These are phyloP conservation scores for Blastobotrys terrestris DNA, from an alignment of 805 yeast genomes.

Conservation along the genomic window DNA sequence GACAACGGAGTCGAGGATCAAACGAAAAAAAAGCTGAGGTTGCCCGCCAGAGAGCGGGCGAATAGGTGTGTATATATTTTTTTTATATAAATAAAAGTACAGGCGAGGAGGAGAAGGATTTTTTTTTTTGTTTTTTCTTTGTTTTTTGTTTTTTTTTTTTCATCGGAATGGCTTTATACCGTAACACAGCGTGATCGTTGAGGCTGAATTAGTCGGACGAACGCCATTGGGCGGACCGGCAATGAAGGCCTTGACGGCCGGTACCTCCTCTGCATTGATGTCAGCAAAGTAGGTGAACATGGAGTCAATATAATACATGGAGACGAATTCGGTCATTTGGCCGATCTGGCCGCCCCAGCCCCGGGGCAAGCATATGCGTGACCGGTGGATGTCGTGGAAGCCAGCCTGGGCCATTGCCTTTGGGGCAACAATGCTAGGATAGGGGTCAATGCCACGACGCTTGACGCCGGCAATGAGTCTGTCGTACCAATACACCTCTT, in stretches of 20 bases:
- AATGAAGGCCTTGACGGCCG: conserved; percentile 6
- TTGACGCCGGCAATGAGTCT: conserved; percentile 8
- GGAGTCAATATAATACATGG: conserved; percentile 23
- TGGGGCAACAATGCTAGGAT: conserved; percentile 15
- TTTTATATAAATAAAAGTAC: neutral
- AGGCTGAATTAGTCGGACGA: conserved; percentile 8
- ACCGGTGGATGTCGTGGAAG: conserved; percentile 23
- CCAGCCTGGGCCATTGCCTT: conserved; percentile 19
- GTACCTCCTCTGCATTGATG: conserved; percentile 18
- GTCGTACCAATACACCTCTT: conserved; percentile 15
- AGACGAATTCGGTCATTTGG: conserved; percentile 26
- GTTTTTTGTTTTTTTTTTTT: no score
- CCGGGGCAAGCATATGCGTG: conserved; percentile 25
- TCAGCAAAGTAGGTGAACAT: conserved; percentile 32
- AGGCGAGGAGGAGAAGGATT: neutral
- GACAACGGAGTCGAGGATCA: no score
- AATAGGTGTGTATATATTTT: neutral
- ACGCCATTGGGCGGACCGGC: conserved; percentile 2
- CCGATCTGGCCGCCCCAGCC: conserved; percentile 31
- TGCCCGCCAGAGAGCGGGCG: no score
- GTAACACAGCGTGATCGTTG: conserved; percentile 11
- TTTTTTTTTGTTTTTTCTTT: no score
- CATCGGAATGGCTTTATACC: conserved; percentile 14
- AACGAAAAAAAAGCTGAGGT: no score
- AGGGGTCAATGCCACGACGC: conserved; percentile 13